Evolutionary conservation across 2,329 filamentous ascomycete species (phyloP).

Genomic region (Byssochlamys sp.): DNA sequence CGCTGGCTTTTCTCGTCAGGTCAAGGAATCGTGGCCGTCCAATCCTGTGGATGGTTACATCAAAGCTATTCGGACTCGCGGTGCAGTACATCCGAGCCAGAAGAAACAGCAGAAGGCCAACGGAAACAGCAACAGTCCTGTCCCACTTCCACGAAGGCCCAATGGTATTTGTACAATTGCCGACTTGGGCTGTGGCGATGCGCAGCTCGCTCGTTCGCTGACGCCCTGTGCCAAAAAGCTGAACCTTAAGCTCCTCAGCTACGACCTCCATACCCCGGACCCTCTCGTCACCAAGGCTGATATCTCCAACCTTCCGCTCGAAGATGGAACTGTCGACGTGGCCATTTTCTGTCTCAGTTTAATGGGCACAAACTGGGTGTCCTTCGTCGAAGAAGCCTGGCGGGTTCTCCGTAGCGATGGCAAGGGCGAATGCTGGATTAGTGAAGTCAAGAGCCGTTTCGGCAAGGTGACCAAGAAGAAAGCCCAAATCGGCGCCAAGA

Average conservation of each 20-base stretch:
- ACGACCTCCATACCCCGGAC: constrained; percentile 71
- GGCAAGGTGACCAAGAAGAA: constrained; percentile 46
- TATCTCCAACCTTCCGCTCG: constrained; percentile 71
- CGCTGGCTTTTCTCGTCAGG: constrained; percentile 88
- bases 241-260: constrained; percentile 68
- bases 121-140: constrained; percentile 17
- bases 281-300: constrained; percentile 77
- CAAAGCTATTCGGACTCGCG: constrained; percentile 58
- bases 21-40: constrained; percentile 80
- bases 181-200: constrained; percentile 89
- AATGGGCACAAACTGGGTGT: constrained; percentile 98
- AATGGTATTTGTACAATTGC: constrained; percentile 67
- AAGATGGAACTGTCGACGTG: constrained; percentile 67
- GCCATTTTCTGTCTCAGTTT: constrained; percentile 91
- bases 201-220: constrained; percentile 63
- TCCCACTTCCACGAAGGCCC: constrained; percentile 58
- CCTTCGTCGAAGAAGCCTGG: constrained; percentile 92
- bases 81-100: constrained; percentile 37
- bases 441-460: constrained; percentile 93
- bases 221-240: constrained; percentile 52
- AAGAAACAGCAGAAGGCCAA: constrained; percentile 31
- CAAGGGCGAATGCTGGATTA: constrained; percentile 79
- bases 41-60: constrained; percentile 91
- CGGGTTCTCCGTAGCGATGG: constrained; percentile 80
- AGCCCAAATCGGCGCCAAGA: constrained; percentile 28